phyloP scores from a whole-genome alignment of 139 green algal genomes.

The Trebouxia sp. region DNA sequence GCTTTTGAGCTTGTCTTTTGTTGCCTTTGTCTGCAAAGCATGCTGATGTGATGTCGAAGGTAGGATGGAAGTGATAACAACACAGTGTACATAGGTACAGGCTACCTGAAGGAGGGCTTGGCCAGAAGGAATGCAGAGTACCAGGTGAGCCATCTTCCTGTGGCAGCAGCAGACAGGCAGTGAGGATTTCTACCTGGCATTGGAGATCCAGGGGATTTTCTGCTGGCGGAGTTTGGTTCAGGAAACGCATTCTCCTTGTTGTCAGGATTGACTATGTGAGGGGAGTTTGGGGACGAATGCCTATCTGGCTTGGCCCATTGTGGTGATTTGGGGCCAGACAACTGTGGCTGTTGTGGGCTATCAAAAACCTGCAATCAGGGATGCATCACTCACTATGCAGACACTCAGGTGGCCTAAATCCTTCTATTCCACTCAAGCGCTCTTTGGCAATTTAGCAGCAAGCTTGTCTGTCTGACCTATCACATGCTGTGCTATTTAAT shows the following conservation, averaged over 20 bases:
- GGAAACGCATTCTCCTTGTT: constrained; percentile 25
- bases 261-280: not conserved
- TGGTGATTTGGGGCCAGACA: constrained; percentile 1
- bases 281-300: not conserved
- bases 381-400: no score
- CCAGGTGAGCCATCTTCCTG: not conserved
- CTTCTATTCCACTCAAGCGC: no score
- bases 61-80: no score
- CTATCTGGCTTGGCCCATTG: constrained; percentile 10
- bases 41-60: no score
- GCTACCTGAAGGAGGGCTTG: no score
- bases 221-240: not conserved
- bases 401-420: no score
- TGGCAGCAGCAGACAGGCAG: constrained; percentile 14
- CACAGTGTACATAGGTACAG: no score
- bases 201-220: constrained; percentile 9
- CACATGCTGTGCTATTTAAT: no score
- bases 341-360: constrained; percentile 17
- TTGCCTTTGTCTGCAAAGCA: no score
- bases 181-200: constrained; percentile 9
- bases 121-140: not conserved
- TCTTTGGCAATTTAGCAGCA: no score
- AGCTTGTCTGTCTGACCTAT: no score
- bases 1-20: no score
- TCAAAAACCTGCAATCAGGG: constrained; percentile 21